A percentile compares a stretch with the other conserved stretches of the same genome.
Evolutionary conservation across 2,329 filamentous ascomycete species (phyloP).

Genomic region (Claviceps purpurea): DNA sequence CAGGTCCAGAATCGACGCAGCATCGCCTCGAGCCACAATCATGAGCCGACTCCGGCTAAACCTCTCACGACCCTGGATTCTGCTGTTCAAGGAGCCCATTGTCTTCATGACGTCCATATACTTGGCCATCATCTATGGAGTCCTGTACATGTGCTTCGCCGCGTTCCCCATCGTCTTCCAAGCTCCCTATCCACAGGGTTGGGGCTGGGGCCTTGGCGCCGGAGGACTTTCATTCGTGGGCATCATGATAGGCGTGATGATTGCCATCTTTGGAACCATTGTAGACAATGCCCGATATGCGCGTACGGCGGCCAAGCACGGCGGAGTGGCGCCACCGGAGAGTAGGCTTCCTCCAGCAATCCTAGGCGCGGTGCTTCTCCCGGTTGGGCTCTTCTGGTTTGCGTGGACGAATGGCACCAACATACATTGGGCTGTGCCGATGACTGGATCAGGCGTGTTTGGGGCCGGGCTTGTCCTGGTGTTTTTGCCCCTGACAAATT

Average conservation of each 20-base stretch:
- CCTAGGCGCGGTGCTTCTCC: constrained; percentile 43
- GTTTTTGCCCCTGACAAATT: constrained; percentile 53
- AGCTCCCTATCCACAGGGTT: constrained; percentile 16
- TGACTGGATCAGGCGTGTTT: constrained; percentile 31
- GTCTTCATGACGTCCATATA: constrained; percentile 50
- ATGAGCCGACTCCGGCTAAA: constrained; percentile 38
- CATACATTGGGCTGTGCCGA: constrained; percentile 44
- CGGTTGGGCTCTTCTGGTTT: constrained; percentile 51
- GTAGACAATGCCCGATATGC: constrained; percentile 41
- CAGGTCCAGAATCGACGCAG: constrained; percentile 32
- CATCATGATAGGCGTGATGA: constrained; percentile 48
- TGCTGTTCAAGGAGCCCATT: constrained; percentile 55
- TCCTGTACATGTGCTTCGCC: constrained; percentile 40
- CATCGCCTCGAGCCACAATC: constrained; percentile 29
- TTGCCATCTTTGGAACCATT: constrained; percentile 39
- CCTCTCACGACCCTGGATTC: constrained; percentile 48
- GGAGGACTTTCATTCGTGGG: constrained; percentile 51
- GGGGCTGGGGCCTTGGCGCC: constrained; percentile 45
- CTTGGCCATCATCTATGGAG: constrained; percentile 45
- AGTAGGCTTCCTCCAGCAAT: constrained; percentile 47
- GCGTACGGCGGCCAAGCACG: constrained; percentile 27
- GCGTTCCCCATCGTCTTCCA: constrained; percentile 52
- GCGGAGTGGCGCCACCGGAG: constrained; percentile 49
- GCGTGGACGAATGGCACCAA: constrained; percentile 46
- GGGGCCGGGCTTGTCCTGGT: constrained; percentile 48